A percentile compares a stretch with the other conserved stretches of the same genome.
Evolutionary conservation across 2,329 filamentous ascomycete genomes (phyloP).

Genomic region (Penicillium sp.): DNA sequence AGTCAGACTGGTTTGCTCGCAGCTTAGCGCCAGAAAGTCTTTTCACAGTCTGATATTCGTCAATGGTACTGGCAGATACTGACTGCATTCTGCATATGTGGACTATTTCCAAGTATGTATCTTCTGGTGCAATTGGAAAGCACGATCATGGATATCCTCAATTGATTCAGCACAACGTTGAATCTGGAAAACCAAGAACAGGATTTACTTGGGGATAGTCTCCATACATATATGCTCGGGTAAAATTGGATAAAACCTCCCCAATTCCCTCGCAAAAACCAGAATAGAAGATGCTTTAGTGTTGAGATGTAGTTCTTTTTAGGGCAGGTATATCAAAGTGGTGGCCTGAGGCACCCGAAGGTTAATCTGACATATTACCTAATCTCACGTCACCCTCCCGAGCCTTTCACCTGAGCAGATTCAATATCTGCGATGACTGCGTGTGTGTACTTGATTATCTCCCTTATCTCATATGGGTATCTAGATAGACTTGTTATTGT

Average conservation of each 20-base stretch:
- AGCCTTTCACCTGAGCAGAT: background rate
- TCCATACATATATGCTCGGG: background rate
- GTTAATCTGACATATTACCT: background rate
- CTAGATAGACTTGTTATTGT: background rate
- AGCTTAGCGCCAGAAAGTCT: too few relatives aligned
- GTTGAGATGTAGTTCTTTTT: background rate
- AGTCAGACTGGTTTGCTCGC: too few relatives aligned
- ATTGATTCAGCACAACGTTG: background rate
- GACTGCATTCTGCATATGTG: background rate
- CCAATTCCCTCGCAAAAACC: background rate
- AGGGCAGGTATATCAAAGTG: background rate
- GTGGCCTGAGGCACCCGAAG: background rate
- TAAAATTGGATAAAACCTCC: background rate
- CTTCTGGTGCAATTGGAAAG: background rate
- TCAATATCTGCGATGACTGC: background rate
- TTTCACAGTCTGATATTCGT: background rate
- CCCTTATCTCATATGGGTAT: background rate
- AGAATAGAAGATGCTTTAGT: background rate
- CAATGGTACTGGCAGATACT: background rate
- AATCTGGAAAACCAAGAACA: background rate
- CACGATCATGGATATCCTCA: background rate
- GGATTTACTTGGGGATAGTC: background rate
- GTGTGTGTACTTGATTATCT: background rate
- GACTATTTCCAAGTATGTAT: background rate
- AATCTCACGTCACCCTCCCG: conserved; percentile 1